Percentiles rank a stretch among this genome's conserved stretches.
phyloP scores from a whole-genome alignment of 257 asterid genomes.

The Haberlea rhodopensis region DNA sequence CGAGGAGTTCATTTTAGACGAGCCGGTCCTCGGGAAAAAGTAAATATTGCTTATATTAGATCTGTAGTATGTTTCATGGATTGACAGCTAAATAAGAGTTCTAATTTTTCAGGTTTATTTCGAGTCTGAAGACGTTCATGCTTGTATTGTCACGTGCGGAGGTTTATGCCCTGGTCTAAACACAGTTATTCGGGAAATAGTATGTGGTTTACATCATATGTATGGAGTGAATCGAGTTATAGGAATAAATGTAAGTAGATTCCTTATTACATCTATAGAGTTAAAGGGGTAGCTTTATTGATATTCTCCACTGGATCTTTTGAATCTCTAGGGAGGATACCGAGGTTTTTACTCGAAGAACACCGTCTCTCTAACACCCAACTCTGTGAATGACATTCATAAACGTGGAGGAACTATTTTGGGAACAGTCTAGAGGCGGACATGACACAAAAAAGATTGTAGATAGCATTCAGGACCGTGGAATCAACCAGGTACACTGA shows the following conservation, averaged over 20 bases:
- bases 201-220: constrained; percentile 74
- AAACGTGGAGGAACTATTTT: constrained; percentile 89
- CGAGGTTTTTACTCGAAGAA: constrained; percentile 81
- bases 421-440: constrained; percentile 90
- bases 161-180: constrained; percentile 95
- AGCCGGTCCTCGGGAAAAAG: constrained; percentile 93
- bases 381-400: constrained; percentile 72
- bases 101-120: constrained; percentile 63
- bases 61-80: not conserved
- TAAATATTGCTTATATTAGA: constrained; percentile 6
- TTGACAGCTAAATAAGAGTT: not conserved
- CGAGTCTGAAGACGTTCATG: constrained; percentile 72
- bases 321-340: constrained; percentile 69
- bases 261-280: constrained; percentile 10
- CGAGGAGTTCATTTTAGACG: constrained; percentile 91
- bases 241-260: constrained; percentile 68
- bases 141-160: constrained; percentile 94
- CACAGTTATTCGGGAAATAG: constrained; percentile 90
- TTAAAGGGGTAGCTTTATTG: not conserved
- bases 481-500: constrained; percentile 72
- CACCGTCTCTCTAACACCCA: constrained; percentile 65
- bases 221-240: constrained; percentile 74
- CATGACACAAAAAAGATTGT: constrained; percentile 75
- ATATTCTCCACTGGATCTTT: not conserved
- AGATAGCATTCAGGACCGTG: constrained; percentile 89